phyloP scores from a whole-genome alignment of 2,329 filamentous ascomycete genomes.

The Xylariales sp. region DNA sequence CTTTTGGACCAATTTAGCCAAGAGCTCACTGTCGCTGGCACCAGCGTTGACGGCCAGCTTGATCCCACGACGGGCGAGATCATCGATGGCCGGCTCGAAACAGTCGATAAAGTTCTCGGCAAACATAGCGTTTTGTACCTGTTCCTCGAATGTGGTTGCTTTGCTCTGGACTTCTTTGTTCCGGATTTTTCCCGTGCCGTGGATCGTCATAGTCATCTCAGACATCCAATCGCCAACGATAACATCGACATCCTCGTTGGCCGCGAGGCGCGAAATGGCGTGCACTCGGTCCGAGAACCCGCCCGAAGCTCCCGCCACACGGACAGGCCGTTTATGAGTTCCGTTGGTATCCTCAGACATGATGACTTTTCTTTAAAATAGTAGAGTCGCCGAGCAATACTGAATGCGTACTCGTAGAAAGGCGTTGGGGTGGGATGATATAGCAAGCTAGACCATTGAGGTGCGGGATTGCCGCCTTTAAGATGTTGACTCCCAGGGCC shows the following conservation, averaged over 20 bases:
- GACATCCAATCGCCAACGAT: slow-evolving; percentile 16
- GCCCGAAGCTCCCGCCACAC: slow-evolving; percentile 23
- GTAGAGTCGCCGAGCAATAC: too few relatives aligned
- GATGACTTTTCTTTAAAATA: too few relatives aligned
- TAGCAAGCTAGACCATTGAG: too few relatives aligned
- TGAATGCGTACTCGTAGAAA: too few relatives aligned
- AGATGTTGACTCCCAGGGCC: too few relatives aligned
- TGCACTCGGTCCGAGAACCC: slow-evolving; percentile 26
- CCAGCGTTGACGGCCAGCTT: slow-evolving; percentile 25
- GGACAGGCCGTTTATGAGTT: slow-evolving; percentile 15
- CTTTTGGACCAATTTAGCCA: slow-evolving; percentile 4
- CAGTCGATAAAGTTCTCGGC: slow-evolving; percentile 19
- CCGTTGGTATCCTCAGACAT: too few relatives aligned
- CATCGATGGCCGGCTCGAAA: slow-evolving; percentile 17
- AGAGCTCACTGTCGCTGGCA: slow-evolving; percentile 17
- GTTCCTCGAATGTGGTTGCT: background rate
- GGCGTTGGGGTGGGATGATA: too few relatives aligned
- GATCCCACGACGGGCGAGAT: slow-evolving; percentile 14
- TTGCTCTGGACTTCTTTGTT: background rate
- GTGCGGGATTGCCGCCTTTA: too few relatives aligned
- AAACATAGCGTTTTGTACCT: slow-evolving; percentile 10
- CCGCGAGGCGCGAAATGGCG: slow-evolving; percentile 18
- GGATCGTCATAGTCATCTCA: slow-evolving; percentile 16
- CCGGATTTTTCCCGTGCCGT: slow-evolving; percentile 15
- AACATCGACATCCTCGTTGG: slow-evolving; percentile 12